phyloP scores from a whole-genome alignment of 2,329 filamentous ascomycete species.

The Colletotrichum magnum region DNA sequence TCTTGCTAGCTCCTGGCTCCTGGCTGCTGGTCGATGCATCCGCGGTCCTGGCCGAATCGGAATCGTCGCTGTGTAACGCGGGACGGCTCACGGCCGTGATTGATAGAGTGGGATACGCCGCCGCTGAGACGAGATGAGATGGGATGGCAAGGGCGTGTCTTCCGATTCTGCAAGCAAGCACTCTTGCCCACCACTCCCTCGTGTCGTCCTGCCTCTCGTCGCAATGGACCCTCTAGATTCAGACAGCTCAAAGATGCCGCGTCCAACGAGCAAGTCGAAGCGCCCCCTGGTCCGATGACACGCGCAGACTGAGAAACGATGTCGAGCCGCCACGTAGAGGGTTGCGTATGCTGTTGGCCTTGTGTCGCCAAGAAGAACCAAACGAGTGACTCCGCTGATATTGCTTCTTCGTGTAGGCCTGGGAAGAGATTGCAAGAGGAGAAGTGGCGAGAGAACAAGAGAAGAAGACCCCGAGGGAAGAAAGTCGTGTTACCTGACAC shows the following conservation, averaged over 20 bases:
- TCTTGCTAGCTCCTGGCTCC: too few relatives aligned
- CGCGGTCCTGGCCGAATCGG: slow-evolving; percentile 7
- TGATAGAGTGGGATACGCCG: not conserved
- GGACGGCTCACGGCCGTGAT: slow-evolving; percentile 5
- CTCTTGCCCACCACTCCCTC: not conserved
- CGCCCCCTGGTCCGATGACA: not conserved
- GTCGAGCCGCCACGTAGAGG: slow-evolving; percentile 6
- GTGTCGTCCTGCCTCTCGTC: slow-evolving; percentile 17
- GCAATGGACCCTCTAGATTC: not conserved
- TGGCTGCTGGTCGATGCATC: not conserved
- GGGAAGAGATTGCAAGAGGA: too few relatives aligned
- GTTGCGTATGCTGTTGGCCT: not conserved
- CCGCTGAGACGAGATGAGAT: slow-evolving; percentile 5
- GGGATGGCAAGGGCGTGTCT: slow-evolving; percentile 15
- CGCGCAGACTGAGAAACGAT: not conserved
- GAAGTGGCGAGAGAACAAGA: too few relatives aligned
- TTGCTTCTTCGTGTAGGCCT: slow-evolving; percentile 5
- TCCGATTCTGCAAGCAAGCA: slow-evolving; percentile 17
- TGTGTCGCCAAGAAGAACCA: not conserved
- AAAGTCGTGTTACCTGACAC: slow-evolving; percentile 28
- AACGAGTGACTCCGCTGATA: not conserved
- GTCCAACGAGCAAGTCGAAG: slow-evolving; percentile 12
- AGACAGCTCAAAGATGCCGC: not conserved
- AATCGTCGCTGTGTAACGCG: slow-evolving; percentile 24
- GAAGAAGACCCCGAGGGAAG: not conserved